phyloP scores from a whole-genome alignment of 2,329 filamentous ascomycete genomes.

The Sclerotinia minor region DNA sequence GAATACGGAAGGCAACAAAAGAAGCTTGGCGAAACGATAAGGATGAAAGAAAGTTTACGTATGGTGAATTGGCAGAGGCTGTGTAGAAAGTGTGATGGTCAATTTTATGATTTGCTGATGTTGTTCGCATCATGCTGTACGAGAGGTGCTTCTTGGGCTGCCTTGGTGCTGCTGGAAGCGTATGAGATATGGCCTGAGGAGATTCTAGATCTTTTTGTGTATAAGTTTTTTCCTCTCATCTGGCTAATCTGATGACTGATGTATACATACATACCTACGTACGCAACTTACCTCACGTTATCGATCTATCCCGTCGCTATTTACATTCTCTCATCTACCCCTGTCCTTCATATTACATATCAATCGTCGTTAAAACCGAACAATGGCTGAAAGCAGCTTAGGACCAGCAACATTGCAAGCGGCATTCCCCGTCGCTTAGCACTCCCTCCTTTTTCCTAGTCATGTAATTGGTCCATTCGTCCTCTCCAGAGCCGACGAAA shows the following conservation, averaged over 20 bases:
- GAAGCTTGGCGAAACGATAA: not conserved
- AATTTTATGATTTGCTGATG: not conserved
- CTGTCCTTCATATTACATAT: not conserved
- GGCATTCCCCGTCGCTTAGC: not conserved
- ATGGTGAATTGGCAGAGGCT: constrained; percentile 5
- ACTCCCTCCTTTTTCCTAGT: not conserved
- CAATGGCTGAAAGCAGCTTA: not conserved
- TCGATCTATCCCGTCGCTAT: not conserved
- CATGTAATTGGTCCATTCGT: not conserved
- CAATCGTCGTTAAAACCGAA: not conserved
- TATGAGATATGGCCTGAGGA: not conserved
- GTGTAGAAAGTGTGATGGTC: not conserved
- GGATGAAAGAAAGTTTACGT: not conserved
- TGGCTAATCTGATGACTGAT: not conserved
- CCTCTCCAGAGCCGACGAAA: not conserved
- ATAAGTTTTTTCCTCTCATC: not conserved
- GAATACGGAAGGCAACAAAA: not conserved
- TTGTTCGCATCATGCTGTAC: not conserved
- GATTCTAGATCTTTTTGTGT: not conserved
- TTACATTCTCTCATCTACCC: constrained; percentile 3
- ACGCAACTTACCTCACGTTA: not conserved
- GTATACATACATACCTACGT: not conserved
- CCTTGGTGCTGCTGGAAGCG: not conserved
- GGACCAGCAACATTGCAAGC: not conserved
- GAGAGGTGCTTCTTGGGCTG: not conserved